These are phyloP conservation scores for Schizochytrium sp. DNA, from an alignment of 108 stramenopile species.

Conservation along the genomic window DNA sequence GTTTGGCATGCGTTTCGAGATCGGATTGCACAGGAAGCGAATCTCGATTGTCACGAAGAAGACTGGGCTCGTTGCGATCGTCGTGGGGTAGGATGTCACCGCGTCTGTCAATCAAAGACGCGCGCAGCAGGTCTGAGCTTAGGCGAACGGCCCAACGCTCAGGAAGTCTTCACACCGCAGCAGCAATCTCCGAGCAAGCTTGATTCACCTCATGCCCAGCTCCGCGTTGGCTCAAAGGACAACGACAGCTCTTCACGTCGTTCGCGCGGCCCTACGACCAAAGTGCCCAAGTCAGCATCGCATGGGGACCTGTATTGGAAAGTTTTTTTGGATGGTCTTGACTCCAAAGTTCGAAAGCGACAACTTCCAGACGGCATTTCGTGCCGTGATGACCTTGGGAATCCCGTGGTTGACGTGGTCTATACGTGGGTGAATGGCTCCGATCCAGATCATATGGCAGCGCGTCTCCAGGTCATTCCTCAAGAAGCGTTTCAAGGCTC, in stretches of 20 bases:
- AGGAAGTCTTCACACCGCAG: too few relatives aligned
- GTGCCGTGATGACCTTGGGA: not conserved
- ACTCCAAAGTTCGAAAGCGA: not conserved
- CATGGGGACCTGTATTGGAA: not conserved
- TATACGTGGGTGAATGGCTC: constrained; percentile 16
- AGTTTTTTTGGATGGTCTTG: not conserved
- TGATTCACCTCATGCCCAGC: too few relatives aligned
- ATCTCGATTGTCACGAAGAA: not conserved
- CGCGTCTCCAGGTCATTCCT: not conserved
- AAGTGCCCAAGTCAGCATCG: too few relatives aligned
- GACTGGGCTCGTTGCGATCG: constrained; percentile 1
- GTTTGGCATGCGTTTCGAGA: not conserved
- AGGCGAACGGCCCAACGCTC: too few relatives aligned
- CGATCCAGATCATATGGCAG: not conserved
- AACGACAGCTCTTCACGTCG: too few relatives aligned
- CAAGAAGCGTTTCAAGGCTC: not conserved
- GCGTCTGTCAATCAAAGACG: not conserved
- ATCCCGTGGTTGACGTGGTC: not conserved
- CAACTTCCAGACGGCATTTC: not conserved
- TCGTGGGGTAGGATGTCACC: not conserved
- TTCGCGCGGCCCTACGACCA: too few relatives aligned
- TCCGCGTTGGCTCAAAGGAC: too few relatives aligned
- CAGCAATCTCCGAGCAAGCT: too few relatives aligned
- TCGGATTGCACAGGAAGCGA: not conserved
- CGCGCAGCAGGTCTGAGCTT: too few relatives aligned